Evolutionary conservation across 108 stramenopile species (phyloP), one percentile per base, ranked within the genome.

Genomic region (Nitzschia sp.): DNA sequence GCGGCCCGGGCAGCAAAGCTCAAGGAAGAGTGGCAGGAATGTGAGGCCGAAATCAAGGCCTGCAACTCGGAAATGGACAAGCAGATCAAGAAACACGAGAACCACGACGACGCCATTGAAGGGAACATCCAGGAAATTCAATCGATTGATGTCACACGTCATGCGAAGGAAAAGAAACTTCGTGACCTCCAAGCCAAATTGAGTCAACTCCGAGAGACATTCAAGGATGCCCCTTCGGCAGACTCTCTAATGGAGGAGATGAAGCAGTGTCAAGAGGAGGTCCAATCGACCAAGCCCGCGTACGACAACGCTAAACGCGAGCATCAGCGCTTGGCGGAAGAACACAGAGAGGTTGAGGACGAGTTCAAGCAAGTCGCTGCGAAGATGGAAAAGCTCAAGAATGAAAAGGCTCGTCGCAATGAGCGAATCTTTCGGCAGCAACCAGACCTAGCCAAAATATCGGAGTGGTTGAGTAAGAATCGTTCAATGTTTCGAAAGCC

Each of bases 401-500:
- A 94, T 66, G 83, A 91, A 55, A 86, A 84, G 66, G 72, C 66
- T 24, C 66, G 70, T 26, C 79, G 87, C 15, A 67, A 70, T 24
- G 49, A 84, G 9, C 51, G 54, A 1, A 66, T 92, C 33, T 85
- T 80, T 66, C 57, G 60, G 15, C 38, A 72, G 53, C 35, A 63
- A 21, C 65, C 63, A 11, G 33, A 85, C 27, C 53, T 92, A 25
- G 71, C 70, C 61, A 64, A 81, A 31, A 73, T 78, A 55, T 76
- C 65, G 54, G 59, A 80, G 3, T 95, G 77, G 74, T 70, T 95
- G 8, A 71, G 85, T 21, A 21, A 82, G 2, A 87, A 95, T 70
- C 70, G 84, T 13, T 82, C 81, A 36, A 47, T 66, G 46, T 95
- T 95, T 68, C 86, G 94, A 30, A 78, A 70, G 46, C 79, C 76